phyloP scores from a whole-genome alignment of 495 filamentous ascomycete genomes.

The Platismatia glauca region DNA sequence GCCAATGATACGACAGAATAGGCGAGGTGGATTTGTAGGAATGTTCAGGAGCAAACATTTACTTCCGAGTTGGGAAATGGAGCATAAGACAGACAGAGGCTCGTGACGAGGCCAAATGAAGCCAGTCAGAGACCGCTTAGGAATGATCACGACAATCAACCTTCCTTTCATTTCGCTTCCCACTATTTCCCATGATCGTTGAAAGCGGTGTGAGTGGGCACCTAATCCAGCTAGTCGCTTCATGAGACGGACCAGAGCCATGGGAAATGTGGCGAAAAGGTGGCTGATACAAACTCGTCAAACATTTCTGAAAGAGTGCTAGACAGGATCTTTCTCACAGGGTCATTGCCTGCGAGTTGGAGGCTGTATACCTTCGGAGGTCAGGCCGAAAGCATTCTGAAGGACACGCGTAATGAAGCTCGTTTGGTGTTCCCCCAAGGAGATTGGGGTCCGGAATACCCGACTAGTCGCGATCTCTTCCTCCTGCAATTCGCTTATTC shows the following conservation, averaged over 20 bases:
- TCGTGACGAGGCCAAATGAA: neutral
- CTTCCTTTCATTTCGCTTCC: conserved; percentile 7
- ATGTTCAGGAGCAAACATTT: neutral
- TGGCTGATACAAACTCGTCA: conserved; percentile 10
- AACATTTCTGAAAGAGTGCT: conserved; percentile 14
- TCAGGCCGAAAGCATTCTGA: conserved; percentile 2
- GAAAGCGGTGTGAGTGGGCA: neutral
- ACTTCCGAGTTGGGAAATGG: neutral
- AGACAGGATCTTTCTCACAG: neutral
- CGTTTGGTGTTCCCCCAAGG: conserved; percentile 7
- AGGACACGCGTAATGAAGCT: conserved; percentile 5
- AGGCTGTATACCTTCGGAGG: neutral
- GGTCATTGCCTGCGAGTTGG: neutral
- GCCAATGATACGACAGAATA: conserved; percentile 10
- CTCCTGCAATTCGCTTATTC: conserved; percentile 7
- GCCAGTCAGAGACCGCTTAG: neutral
- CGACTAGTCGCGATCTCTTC: conserved; percentile 3
- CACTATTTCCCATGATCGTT: neutral
- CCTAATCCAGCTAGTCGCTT: neutral
- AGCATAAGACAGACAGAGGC: conserved; percentile 1
- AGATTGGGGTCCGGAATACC: conserved; percentile 13
- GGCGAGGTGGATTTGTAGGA: conserved; percentile 10
- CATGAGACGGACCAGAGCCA: conserved; percentile 1
- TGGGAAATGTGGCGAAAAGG: neutral
- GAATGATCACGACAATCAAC: neutral